phyloP scores from a whole-genome alignment of 1,139 yeast species.

The Hemisphaericaspora xylofermentans region DNA sequence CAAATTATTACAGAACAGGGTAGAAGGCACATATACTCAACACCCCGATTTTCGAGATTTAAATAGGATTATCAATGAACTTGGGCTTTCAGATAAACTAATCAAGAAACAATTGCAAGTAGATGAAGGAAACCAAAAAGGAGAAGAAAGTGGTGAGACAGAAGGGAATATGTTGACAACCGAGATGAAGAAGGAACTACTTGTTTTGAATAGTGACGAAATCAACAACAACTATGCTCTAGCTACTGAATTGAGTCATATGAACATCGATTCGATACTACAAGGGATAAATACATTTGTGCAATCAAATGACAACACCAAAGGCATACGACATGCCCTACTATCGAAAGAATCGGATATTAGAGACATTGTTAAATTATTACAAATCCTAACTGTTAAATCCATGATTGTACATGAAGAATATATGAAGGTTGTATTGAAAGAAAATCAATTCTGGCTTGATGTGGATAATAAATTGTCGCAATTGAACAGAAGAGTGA shows the following conservation, averaged over 20 bases:
- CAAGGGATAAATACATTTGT: slow-evolving; percentile 17
- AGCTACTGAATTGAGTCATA: slow-evolving; percentile 21
- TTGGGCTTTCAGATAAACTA: slow-evolving; percentile 16
- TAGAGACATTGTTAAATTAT: slow-evolving; percentile 17
- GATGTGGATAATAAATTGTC: slow-evolving; percentile 17
- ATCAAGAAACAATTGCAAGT: neutral
- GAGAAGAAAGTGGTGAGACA: no score
- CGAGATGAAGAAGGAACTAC: slow-evolving; percentile 20
- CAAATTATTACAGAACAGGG: slow-evolving; percentile 6
- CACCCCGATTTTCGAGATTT: slow-evolving; percentile 24
- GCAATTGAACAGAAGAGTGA: slow-evolving; percentile 12
- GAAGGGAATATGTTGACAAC: no score
- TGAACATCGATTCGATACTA: slow-evolving; percentile 23
- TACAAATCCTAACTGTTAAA: slow-evolving; percentile 27
- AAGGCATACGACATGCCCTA: neutral
- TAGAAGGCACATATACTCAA: slow-evolving; percentile 18
- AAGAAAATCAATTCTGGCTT: slow-evolving; percentile 30
- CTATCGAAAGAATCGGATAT: slow-evolving; percentile 14
- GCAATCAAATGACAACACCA: neutral
- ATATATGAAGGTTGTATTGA: slow-evolving; percentile 21
- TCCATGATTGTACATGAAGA: slow-evolving; percentile 31
- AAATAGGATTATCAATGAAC: slow-evolving; percentile 21
- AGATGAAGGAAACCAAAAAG: slow-evolving; percentile 1
- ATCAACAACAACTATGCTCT: slow-evolving; percentile 19
- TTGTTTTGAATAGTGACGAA: slow-evolving; percentile 19